Conservation (phyloP, 306 rosid species). For the Vigna reflexopilosa region DNA sequence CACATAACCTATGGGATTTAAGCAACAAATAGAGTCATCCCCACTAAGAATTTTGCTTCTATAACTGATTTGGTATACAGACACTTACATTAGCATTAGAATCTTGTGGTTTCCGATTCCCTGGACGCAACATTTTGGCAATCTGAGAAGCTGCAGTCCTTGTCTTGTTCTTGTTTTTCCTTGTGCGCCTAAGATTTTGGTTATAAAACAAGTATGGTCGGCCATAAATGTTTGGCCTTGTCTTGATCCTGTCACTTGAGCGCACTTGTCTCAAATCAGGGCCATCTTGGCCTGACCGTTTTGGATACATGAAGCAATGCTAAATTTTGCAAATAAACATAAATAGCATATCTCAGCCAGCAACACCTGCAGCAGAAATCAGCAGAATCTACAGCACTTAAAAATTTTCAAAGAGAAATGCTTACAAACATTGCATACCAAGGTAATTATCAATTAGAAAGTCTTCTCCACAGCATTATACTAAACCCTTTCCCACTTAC, state of each 20-base stretch:
- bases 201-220: conserved; percentile 59
- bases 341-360: conserved; percentile 28
- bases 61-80: conserved; percentile 21
- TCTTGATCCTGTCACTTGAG: conserved; percentile 76
- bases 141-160: conserved; percentile 84
- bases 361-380: conserved; percentile 51
- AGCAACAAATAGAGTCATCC: not conserved
- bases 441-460: not conserved
- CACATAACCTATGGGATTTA: not conserved
- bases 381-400: conserved; percentile 24
- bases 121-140: conserved; percentile 72
- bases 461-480: not conserved
- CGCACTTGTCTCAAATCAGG: conserved; percentile 65
- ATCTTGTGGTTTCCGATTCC: conserved; percentile 44
- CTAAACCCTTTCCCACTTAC: conserved; percentile 14
- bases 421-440: too few species aligned
- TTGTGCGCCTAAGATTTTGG: conserved; percentile 50
- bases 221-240: conserved; percentile 62
- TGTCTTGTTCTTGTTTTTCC: conserved; percentile 66
- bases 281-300: conserved; percentile 71
- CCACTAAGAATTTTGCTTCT: conserved; percentile 10
- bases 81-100: conserved; percentile 52
- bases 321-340: conserved; percentile 41
- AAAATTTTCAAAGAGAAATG: not conserved
- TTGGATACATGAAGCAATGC: conserved; percentile 65